These are phyloP conservation scores for Boletus subparvulus DNA, from an alignment of 768 basidiomycete species.

Conservation along the genomic window DNA sequence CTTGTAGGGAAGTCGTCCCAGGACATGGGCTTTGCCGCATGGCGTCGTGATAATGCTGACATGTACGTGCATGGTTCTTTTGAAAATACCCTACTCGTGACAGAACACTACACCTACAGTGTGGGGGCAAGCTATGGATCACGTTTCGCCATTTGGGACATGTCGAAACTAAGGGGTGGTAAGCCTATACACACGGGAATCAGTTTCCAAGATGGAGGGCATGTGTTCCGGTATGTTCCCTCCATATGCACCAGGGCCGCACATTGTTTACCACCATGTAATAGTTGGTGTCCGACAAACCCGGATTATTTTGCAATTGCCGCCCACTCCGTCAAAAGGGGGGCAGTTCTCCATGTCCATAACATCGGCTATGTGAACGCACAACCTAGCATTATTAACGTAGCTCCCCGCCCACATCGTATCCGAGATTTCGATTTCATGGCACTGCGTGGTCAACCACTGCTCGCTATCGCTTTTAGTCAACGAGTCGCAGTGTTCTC, in stretches of 20 bases:
- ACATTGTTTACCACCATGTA: background rate
- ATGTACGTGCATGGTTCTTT: slow-evolving; percentile 51
- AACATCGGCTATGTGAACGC: slow-evolving; percentile 64
- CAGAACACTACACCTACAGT: slow-evolving; percentile 36
- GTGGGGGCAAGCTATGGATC: slow-evolving; percentile 74
- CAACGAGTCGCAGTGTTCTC: slow-evolving; percentile 57
- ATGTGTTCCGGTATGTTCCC: slow-evolving; percentile 57
- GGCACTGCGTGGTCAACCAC: slow-evolving; percentile 54
- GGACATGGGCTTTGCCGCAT: slow-evolving; percentile 62
- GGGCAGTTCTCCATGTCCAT: slow-evolving; percentile 70
- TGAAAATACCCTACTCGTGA: background rate
- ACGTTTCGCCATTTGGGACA: slow-evolving; percentile 77
- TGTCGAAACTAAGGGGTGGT: slow-evolving; percentile 68
- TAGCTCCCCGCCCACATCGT: slow-evolving; percentile 62
- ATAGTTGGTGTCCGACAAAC: slow-evolving; percentile 76
- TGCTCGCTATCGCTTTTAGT: slow-evolving; percentile 68
- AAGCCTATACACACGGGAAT: slow-evolving; percentile 62
- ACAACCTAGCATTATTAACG: slow-evolving; percentile 56
- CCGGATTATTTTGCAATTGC: slow-evolving; percentile 80
- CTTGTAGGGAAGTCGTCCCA: slow-evolving; percentile 44
- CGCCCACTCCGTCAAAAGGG: slow-evolving; percentile 53
- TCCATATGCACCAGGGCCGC: background rate
- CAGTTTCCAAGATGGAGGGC: slow-evolving; percentile 65
- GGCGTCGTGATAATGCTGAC: slow-evolving; percentile 68
- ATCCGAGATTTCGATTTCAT: slow-evolving; percentile 80